Conservation (phyloP, 768 basidiomycete genomes). For the Pleurotus tuber-regium region DNA sequence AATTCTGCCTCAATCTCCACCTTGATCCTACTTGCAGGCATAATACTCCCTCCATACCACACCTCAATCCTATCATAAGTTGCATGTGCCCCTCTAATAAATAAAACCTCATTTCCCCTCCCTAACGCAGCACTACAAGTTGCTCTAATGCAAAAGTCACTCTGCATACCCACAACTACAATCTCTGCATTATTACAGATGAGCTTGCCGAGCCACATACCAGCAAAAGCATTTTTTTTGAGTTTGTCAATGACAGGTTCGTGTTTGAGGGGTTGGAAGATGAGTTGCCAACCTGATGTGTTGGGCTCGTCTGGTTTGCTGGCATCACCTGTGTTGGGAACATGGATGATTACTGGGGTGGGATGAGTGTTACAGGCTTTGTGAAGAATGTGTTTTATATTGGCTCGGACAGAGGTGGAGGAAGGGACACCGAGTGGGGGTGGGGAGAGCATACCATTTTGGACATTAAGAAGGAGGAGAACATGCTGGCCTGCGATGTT, state of each 20-base stretch:
- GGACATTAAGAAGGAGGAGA: slow-evolving; percentile 59
- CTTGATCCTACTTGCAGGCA: slow-evolving; percentile 50
- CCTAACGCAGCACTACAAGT: slow-evolving; percentile 62
- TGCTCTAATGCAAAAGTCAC: slow-evolving; percentile 58
- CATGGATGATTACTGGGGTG: slow-evolving; percentile 60
- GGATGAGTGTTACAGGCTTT: slow-evolving; percentile 45
- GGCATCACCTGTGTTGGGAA: slow-evolving; percentile 61
- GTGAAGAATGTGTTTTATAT: slow-evolving; percentile 48
- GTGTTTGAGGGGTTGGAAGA: slow-evolving; percentile 44
- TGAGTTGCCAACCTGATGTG: slow-evolving; percentile 60
- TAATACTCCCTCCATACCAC: slow-evolving; percentile 53
- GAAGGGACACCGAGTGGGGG: slow-evolving; percentile 50
- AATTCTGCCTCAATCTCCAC: slow-evolving; percentile 62
- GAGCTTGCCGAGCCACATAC: slow-evolving; percentile 49
- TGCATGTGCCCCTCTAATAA: slow-evolving; percentile 64
- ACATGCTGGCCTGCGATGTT: slow-evolving; percentile 39
- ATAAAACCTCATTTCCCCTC: slow-evolving; percentile 63
- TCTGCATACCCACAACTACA: slow-evolving; percentile 65
- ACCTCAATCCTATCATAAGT: slow-evolving; percentile 68
- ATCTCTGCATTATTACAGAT: slow-evolving; percentile 57
- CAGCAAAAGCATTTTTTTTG: slow-evolving; percentile 70
- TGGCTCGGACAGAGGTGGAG: slow-evolving; percentile 37
- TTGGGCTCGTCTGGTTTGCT: slow-evolving; percentile 60
- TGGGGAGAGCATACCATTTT: slow-evolving; percentile 46
- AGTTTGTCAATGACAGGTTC: slow-evolving; percentile 64